A percentile compares a stretch with the other conserved stretches of the same genome.
Conservation (phyloP, 2,329 filamentous ascomycete species). For the Didymella segeticola region DNA sequence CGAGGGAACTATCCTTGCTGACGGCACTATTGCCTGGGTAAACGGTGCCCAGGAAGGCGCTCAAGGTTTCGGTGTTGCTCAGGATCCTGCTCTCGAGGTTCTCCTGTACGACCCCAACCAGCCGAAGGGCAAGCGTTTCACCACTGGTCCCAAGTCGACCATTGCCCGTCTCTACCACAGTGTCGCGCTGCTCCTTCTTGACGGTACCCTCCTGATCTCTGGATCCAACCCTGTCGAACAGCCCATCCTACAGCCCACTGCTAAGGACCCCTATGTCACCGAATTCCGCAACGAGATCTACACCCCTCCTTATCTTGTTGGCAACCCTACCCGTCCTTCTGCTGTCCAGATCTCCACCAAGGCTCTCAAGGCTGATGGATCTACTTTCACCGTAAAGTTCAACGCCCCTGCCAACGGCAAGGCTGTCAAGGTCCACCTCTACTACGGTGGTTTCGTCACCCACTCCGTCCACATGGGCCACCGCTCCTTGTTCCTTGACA, state of each 20-base stretch:
- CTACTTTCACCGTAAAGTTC: slow-evolving; percentile 58
- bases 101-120: slow-evolving; percentile 65
- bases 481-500: slow-evolving; percentile 63
- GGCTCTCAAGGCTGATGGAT: slow-evolving; percentile 53
- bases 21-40: slow-evolving; percentile 68
- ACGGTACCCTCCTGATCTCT: slow-evolving; percentile 65
- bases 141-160: slow-evolving; percentile 52
- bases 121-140: slow-evolving; percentile 59
- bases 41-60: slow-evolving; percentile 65
- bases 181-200: slow-evolving; percentile 64
- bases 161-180: slow-evolving; percentile 65
- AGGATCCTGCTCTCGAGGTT: slow-evolving; percentile 61
- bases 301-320: slow-evolving; percentile 65
- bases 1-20: slow-evolving; percentile 64
- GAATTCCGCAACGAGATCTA: slow-evolving; percentile 69
- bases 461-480: slow-evolving; percentile 69
- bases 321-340: slow-evolving; percentile 59
- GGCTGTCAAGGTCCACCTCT: slow-evolving; percentile 59
- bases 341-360: slow-evolving; percentile 55
- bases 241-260: slow-evolving; percentile 57
- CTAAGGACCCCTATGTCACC: slow-evolving; percentile 60
- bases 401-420: slow-evolving; percentile 52
- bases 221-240: slow-evolving; percentile 68
- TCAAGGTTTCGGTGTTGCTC: slow-evolving; percentile 66
- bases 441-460: slow-evolving; percentile 67